Evolutionary conservation across 768 basidiomycete genomes (phyloP).

Genomic region (Calocera cornea): DNA sequence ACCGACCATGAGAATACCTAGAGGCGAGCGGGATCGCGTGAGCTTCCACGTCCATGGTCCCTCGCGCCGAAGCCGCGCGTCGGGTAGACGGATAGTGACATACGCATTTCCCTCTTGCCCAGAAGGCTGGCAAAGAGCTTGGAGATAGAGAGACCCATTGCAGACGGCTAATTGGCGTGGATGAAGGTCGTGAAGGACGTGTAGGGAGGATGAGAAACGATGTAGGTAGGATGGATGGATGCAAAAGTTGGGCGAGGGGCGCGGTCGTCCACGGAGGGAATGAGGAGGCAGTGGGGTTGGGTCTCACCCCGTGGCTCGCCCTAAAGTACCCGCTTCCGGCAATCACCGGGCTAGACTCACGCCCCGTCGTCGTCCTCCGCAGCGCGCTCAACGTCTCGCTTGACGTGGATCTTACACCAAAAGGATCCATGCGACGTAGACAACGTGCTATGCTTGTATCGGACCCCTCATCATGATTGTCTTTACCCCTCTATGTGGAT

Average conservation of each 20-base stretch:
- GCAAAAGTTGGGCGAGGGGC: slow-evolving; percentile 2
- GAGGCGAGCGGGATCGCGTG: slow-evolving; percentile 19
- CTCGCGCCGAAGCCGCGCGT: slow-evolving; percentile 16
- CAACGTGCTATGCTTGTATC: background rate
- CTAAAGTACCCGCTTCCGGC: slow-evolving; percentile 4
- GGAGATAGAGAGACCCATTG: slow-evolving; percentile 32
- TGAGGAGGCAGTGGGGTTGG: slow-evolving; percentile 3
- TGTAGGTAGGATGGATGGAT: background rate
- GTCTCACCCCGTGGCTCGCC: slow-evolving; percentile 5
- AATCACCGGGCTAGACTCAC: slow-evolving; percentile 2
- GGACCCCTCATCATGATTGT: slow-evolving; percentile 56
- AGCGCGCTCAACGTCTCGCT: background rate
- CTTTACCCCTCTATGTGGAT: slow-evolving; percentile 79
- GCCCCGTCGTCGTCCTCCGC: background rate
- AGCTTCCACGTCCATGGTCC: slow-evolving; percentile 8
- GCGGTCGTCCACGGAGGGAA: background rate
- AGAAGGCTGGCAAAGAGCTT: slow-evolving; percentile 67
- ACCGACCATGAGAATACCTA: slow-evolving; percentile 99
- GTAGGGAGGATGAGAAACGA: background rate
- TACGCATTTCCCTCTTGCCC: slow-evolving; percentile 99
- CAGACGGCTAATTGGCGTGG: background rate
- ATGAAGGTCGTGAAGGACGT: slow-evolving; percentile 4
- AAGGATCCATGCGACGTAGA: background rate
- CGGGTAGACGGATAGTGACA: slow-evolving; percentile 30
- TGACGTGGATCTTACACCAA: background rate